phyloP scores from a whole-genome alignment of 1,139 yeast species.

The Pichia terricola region DNA sequence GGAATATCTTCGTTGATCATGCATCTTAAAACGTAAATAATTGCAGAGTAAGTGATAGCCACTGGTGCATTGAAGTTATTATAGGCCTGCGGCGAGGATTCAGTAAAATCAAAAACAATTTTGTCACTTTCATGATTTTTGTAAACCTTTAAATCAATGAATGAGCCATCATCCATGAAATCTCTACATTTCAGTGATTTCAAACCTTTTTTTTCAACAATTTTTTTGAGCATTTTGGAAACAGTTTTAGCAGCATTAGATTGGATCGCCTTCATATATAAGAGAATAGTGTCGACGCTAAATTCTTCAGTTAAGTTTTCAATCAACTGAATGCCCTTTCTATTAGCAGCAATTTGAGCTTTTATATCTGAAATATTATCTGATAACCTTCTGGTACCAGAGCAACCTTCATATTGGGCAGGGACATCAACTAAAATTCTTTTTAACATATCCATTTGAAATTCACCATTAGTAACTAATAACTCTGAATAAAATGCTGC shows the following conservation, averaged over 20 bases:
- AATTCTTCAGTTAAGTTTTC: slow-evolving; percentile 40
- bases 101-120: slow-evolving; percentile 47
- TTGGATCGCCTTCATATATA: slow-evolving; percentile 53
- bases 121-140: slow-evolving; percentile 31
- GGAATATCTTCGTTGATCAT: slow-evolving; percentile 36
- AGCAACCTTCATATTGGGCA: slow-evolving; percentile 41
- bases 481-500: slow-evolving; percentile 49
- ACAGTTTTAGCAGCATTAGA: slow-evolving; percentile 51
- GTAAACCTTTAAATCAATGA: slow-evolving; percentile 34
- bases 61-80: slow-evolving; percentile 35
- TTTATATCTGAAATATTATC: slow-evolving; percentile 54
- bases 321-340: slow-evolving; percentile 47
- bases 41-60: slow-evolving; percentile 33
- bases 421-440: slow-evolving; percentile 41
- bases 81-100: slow-evolving; percentile 36
- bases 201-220: slow-evolving; percentile 26
- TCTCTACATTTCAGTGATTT: slow-evolving; percentile 39
- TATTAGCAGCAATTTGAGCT: slow-evolving; percentile 61
- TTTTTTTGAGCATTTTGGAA: slow-evolving; percentile 24
- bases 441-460: slow-evolving; percentile 42
- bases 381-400: slow-evolving; percentile 48
- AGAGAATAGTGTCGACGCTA: slow-evolving; percentile 40
- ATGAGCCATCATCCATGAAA: slow-evolving; percentile 54
- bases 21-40: slow-evolving; percentile 35
- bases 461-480: slow-evolving; percentile 42